Percentiles rank a stretch among this genome's conserved stretches.
Evolutionary conservation across 2,329 filamentous ascomycete species (phyloP).

Genomic region (Talaromyces atroroseus): DNA sequence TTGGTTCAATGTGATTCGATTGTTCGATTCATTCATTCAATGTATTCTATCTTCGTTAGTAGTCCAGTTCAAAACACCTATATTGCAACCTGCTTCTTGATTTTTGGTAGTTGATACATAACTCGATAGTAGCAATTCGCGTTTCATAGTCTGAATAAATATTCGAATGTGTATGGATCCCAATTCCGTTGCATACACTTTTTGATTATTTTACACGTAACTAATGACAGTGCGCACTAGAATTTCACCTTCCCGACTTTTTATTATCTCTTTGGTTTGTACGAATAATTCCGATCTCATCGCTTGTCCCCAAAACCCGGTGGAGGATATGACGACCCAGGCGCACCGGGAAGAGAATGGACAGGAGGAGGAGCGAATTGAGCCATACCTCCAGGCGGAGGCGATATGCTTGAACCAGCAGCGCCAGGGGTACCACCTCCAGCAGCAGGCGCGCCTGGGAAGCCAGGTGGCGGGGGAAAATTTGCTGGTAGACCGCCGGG

Average conservation of each 20-base stretch:
- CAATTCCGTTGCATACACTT: no score
- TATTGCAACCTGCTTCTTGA: no score
- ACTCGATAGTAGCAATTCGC: no score
- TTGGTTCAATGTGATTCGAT: not conserved
- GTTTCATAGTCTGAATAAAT: not conserved
- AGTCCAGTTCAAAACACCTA: not conserved
- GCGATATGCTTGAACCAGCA: conserved; percentile 13
- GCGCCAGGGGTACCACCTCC: conserved; percentile 13
- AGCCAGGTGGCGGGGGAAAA: conserved; percentile 34
- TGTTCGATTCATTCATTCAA: not conserved
- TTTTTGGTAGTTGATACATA: no score
- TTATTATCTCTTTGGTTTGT: not conserved
- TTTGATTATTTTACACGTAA: not conserved
- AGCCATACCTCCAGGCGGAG: conserved; percentile 14
- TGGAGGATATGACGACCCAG: not conserved
- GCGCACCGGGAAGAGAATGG: not conserved
- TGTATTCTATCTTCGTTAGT: not conserved
- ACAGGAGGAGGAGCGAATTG: not conserved
- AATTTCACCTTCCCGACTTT: not conserved
- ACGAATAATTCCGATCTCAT: conserved; percentile 13
- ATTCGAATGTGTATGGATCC: not conserved
- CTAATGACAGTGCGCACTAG: not conserved
- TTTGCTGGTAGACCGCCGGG: conserved; percentile 38
- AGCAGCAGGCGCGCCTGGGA: conserved; percentile 26
- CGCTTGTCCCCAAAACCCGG: conserved; percentile 22